phyloP scores from a whole-genome alignment of 495 filamentous ascomycete genomes.

The Tricharina praecox region DNA sequence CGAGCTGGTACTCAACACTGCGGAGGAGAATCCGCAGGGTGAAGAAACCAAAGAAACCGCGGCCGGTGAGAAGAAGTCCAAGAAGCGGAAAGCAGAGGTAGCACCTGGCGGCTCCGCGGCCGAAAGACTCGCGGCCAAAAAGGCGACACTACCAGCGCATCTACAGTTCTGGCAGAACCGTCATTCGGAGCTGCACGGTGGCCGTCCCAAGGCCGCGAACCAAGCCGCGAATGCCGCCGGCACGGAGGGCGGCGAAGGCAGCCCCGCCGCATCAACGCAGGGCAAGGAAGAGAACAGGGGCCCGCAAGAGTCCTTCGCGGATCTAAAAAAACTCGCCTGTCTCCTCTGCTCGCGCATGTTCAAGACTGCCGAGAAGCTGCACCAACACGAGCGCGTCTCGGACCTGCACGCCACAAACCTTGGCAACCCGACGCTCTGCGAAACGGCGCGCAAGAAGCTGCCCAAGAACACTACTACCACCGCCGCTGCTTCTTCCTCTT shows the following conservation, averaged over 20 bases:
- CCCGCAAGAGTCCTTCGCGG: conserved; percentile 43
- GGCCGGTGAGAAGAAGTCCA: conserved; percentile 35
- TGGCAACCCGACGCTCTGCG: conserved; percentile 39
- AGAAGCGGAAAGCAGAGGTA: conserved; percentile 52
- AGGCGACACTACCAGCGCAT: conserved; percentile 42
- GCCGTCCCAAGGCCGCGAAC: conserved; percentile 22
- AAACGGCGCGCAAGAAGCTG: conserved; percentile 44
- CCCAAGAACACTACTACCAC: no score
- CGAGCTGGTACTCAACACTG: conserved; percentile 39
- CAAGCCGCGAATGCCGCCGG: not conserved
- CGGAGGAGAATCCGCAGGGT: conserved; percentile 11
- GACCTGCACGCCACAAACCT: conserved; percentile 57
- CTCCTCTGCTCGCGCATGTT: conserved; percentile 62
- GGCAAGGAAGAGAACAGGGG: not conserved
- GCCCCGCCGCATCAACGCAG: not conserved
- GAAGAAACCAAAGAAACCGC: conserved; percentile 27
- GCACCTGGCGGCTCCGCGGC: conserved; percentile 9
- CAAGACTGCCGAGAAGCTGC: conserved; percentile 47
- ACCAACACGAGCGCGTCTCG: conserved; percentile 61
- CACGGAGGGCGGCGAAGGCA: not conserved
- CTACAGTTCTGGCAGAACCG: conserved; percentile 81
- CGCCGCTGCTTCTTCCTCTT: no score
- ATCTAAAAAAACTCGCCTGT: conserved; percentile 54
- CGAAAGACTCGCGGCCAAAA: conserved; percentile 28
- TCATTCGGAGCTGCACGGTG: conserved; percentile 65